Conservation (phyloP, 192 early-diverging fungal species). For the Geosiphon pyriformis region DNA sequence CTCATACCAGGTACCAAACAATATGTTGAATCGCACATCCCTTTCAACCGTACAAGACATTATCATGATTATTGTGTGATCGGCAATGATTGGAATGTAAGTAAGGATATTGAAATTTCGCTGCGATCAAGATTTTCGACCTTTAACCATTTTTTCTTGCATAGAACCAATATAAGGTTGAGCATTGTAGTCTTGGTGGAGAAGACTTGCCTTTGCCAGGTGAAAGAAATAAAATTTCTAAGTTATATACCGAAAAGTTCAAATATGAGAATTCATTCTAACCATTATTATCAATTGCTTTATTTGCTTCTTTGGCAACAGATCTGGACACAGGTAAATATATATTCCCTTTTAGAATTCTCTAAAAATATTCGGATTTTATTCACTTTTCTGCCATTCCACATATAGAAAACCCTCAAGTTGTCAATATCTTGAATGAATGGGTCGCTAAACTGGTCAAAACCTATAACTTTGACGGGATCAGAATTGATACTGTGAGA, state of each 20-base stretch:
- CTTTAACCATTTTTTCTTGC: too few relatives aligned
- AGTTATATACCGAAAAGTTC: too few relatives aligned
- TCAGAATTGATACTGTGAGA: slow-evolving; percentile 43
- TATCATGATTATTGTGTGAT: slow-evolving; percentile 6
- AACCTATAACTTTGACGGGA: slow-evolving; percentile 38
- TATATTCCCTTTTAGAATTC: too few relatives aligned
- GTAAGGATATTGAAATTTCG: too few relatives aligned
- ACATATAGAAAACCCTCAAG: slow-evolving; percentile 37
- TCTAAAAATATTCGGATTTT: too few relatives aligned
- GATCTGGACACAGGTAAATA: too few relatives aligned
- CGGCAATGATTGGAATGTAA: background rate
- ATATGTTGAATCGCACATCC: slow-evolving; percentile 4
- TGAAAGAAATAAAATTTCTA: too few relatives aligned
- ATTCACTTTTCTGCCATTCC: too few relatives aligned
- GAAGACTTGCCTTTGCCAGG: slow-evolving; percentile 23
- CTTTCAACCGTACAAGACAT: background rate
- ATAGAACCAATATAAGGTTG: slow-evolving; percentile 24
- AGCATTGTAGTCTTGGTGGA: slow-evolving; percentile 27
- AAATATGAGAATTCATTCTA: too few relatives aligned
- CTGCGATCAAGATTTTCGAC: too few relatives aligned
- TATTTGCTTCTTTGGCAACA: too few relatives aligned
- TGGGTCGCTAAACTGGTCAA: slow-evolving; percentile 22
- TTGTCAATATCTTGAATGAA: slow-evolving; percentile 27
- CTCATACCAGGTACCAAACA: background rate
- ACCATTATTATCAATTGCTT: too few relatives aligned